Percentiles rank a stretch among this genome's conserved stretches.
Conservation (phyloP, 345 rosid genomes). For the Citrus inodora region DNA sequence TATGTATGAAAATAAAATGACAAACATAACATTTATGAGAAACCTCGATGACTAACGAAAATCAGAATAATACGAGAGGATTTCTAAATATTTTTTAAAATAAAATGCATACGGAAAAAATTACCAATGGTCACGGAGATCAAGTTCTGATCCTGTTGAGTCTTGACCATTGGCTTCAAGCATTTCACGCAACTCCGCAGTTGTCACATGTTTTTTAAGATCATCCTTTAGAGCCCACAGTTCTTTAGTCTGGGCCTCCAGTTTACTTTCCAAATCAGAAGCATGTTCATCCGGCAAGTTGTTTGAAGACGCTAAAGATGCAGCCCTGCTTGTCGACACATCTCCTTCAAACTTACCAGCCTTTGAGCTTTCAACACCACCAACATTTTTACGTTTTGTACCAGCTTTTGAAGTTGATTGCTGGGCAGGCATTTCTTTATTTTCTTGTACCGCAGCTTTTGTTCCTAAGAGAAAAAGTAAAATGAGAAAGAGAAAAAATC, state of each 20-base stretch:
- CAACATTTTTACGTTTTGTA: slow-evolving; percentile 56
- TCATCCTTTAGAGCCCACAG: slow-evolving; percentile 89
- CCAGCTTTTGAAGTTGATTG: slow-evolving; percentile 45
- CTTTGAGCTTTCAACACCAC: slow-evolving; percentile 48
- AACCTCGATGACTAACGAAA: background rate
- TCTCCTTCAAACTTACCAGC: slow-evolving; percentile 47
- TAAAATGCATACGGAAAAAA: slow-evolving; percentile 5
- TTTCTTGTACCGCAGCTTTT: slow-evolving; percentile 26
- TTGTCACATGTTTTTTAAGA: slow-evolving; percentile 69
- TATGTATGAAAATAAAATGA: background rate
- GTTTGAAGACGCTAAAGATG: slow-evolving; percentile 17
- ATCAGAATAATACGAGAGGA: background rate
- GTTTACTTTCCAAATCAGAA: slow-evolving; percentile 44
- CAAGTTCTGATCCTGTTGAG: slow-evolving; percentile 83
- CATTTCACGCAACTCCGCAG: slow-evolving; percentile 77
- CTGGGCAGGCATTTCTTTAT: slow-evolving; percentile 21
- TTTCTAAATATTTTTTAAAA: background rate
- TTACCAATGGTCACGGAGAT: slow-evolving; percentile 87
- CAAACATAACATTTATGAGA: background rate
- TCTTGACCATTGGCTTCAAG: slow-evolving; percentile 75
- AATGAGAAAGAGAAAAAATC: slow-evolving; percentile 15
- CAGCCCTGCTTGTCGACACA: slow-evolving; percentile 32
- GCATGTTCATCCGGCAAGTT: slow-evolving; percentile 16
- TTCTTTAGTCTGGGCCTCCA: slow-evolving; percentile 77
- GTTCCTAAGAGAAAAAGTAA: slow-evolving; percentile 24